phyloP scores from a whole-genome alignment of 129 eudicot genomes.

The Gnaphalium uliginosum region DNA sequence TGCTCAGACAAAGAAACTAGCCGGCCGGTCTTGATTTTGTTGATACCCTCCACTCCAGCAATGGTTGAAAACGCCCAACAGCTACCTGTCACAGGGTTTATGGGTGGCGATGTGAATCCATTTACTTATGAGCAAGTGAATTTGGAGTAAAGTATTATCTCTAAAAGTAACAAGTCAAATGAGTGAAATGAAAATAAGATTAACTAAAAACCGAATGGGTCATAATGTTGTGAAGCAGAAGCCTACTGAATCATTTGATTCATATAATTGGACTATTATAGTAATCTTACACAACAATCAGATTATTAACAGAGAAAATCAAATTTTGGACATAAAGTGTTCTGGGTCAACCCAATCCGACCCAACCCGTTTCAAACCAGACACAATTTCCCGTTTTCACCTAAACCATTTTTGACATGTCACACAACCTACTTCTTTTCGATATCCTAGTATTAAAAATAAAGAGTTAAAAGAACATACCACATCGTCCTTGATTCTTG shows the following conservation, averaged over 20 bases:
- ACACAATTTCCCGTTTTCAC: not conserved
- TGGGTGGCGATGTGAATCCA: not conserved
- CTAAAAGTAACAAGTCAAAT: not conserved
- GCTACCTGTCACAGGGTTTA: constrained; percentile 50
- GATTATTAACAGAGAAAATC: not conserved
- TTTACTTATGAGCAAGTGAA: not conserved
- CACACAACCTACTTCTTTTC: not conserved
- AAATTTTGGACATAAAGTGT: not conserved
- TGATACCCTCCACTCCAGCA: constrained; percentile 90
- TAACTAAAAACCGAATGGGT: not conserved
- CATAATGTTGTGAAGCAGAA: too few relatives aligned
- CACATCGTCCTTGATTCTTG: constrained; percentile 87
- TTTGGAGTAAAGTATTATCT: not conserved
- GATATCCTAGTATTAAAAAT: not conserved
- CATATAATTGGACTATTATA: too few relatives aligned
- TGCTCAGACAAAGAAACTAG: constrained; percentile 80
- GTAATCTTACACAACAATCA: not conserved
- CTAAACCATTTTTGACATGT: not conserved
- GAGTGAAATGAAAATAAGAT: not conserved
- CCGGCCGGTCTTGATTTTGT: constrained; percentile 65
- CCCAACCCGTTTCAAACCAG: not conserved
- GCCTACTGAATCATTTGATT: not conserved
- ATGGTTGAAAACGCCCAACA: constrained; percentile 95
- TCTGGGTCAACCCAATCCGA: not conserved
- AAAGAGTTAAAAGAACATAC: constrained; percentile 30